Evolutionary conservation across 176 grass and related monocot genomes (phyloP), one percentile per base, ranked within the genome.

Genomic region (Areca catechu): DNA sequence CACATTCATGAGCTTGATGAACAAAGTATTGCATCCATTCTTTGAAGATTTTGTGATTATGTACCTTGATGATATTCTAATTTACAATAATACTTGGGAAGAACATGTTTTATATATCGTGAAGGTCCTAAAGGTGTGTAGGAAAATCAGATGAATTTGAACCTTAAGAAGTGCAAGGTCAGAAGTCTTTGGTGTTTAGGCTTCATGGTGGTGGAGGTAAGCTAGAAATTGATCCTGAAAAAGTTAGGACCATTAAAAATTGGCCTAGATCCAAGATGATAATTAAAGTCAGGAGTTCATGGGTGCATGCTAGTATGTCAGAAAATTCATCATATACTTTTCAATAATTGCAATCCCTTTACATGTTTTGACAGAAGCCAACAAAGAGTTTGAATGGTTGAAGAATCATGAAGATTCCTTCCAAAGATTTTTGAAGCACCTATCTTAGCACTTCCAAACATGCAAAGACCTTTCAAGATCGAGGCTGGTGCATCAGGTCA

Each of bases 1-100:
- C 52, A 59, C 27, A 0, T 72, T 72, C 5, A 72, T 62, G 57
- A 60, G 67, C 5, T 29, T 72, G 24, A 61, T 72, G 43, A 61
- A 72, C 28, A 20, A 62, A 1, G 2, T 72, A 2, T 22, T 72
- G 20, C 4, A 4, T 3, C 24, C 24, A 3, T 25, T 25, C 3
- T 25, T 66, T 1, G 16, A 66, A 50, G 51, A 22, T 12, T 69
- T 60, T n/a, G 16, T 60, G 0, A 22, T 71, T 49, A 4, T 71
- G 12, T 71, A 43, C 49, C 17, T 71, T 58, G 53, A 71, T 7
- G 54, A 50, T 49, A 71, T 71, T 49, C 15, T 71, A 24, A 53
- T 73, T 1, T 73, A 73, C 4, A 52, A 16, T 5, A 6, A 1
- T 2, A 25, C 57, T 18, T 28, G 30, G 37, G 48, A 73, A 20